These are phyloP conservation scores for Protomyces pachydermus DNA, from an alignment of 1,139 yeast genomes.

Conservation along the genomic window DNA sequence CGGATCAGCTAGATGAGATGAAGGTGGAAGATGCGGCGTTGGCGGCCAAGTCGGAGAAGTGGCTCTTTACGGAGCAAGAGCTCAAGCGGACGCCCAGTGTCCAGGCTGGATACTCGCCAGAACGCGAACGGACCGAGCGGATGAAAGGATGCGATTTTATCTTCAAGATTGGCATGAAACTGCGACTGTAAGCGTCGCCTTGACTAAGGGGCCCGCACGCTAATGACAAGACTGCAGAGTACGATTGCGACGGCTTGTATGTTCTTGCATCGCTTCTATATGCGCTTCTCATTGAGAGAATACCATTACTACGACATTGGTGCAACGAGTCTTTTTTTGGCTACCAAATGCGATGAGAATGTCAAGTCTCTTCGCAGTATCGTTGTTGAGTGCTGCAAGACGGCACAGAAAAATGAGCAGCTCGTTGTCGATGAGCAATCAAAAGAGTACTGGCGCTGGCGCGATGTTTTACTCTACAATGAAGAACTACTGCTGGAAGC, in stretches of 20 bases:
- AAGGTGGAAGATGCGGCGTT: neutral
- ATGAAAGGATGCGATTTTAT: constrained; percentile 49
- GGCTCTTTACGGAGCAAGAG: constrained; percentile 33
- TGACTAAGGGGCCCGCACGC: neutral
- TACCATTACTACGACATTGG: constrained; percentile 47
- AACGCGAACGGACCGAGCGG: constrained; percentile 44
- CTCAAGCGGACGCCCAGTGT: constrained; percentile 35
- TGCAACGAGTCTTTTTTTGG: constrained; percentile 49
- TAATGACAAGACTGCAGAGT: constrained; percentile 41
- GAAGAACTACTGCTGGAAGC: constrained; percentile 49
- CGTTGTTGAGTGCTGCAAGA: constrained; percentile 46
- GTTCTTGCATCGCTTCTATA: constrained; percentile 50
- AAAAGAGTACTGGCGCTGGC: constrained; percentile 51
- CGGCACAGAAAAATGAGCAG: constrained; percentile 45
- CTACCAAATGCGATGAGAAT: constrained; percentile 52
- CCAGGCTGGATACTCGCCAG: constrained; percentile 40
- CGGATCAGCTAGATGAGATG: neutral
- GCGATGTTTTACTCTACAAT: constrained; percentile 44
- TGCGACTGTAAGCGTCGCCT: constrained; percentile 38
- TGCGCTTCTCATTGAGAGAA: constrained; percentile 43
- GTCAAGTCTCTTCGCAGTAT: constrained; percentile 48
- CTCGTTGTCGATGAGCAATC: constrained; percentile 46
- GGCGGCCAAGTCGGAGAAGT: constrained; percentile 12
- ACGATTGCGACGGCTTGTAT: constrained; percentile 49
- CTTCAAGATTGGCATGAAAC: constrained; percentile 44